Base-by-base conservation (phyloP, 768 basidiomycete genomes). In the Gloeostereum incarnatum region DNA sequence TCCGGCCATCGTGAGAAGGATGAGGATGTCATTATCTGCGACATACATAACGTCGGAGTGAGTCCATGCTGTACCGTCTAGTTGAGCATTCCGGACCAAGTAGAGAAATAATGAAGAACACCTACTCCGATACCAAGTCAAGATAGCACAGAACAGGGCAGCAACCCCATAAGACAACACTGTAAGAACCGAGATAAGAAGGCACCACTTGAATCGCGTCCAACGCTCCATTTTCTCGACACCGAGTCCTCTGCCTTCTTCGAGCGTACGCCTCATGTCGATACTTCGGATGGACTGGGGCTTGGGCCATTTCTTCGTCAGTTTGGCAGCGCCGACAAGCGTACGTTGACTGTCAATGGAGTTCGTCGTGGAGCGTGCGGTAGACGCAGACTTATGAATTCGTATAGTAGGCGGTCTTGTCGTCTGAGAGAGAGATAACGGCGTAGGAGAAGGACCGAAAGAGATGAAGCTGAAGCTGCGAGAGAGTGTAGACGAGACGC, bases 21-120 rank as follows among this genome's bases (percentile, higher is more conserved):
- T 53, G 32, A 76, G 61, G 34, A 74, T 53, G 43, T 75, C 71
- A 44, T 65, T 58, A 56, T 85, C 75, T 2, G 77, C 68, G 39
- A 78, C 71, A 41, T 64, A 60, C 55, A 80, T 70, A 6, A 81
- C 75, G 35, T 77, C 75, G n/a, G 80, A 74, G 9, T 66, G 58
- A n/a, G 60, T 51, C 68, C 73, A 78, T 1, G 73, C 80, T 83
- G 46, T 20, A 34, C 35, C 20, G 40, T 31, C 20, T 40, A 16
- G 20, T 16, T n/a, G 7, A 40, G 38, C 17, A 30, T 24, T 30
- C 31, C 18, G 31, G n/a, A 16, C 3, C 21, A 11, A 32, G 9
- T 23, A 29, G 27, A 16, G 20, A 36, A 35, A 37, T 35, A 14
- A 35, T 19, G 25, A 39, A 47, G 14, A 13, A 32, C 22, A 56